These are phyloP conservation scores for Hypericum androsaemum DNA, from an alignment of 345 rosid species.

Conservation along the genomic window DNA sequence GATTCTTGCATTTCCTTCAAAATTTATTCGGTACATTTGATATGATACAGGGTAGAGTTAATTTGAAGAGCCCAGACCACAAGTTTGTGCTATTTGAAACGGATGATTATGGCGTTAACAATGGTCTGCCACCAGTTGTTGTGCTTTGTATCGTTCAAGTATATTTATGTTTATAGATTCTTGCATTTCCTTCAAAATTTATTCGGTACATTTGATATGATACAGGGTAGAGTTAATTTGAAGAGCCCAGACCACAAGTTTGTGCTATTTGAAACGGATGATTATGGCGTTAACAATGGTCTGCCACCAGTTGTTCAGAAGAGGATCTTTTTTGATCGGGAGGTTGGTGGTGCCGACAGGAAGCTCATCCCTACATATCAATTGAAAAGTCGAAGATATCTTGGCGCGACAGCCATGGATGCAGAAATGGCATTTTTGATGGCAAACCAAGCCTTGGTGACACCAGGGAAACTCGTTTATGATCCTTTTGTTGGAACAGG, in stretches of 20 bases:
- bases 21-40: background rate
- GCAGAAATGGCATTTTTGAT: slow-evolving; percentile 98
- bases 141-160: no score
- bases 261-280: slow-evolving; percentile 82
- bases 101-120: slow-evolving; percentile 58
- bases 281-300: slow-evolving; percentile 62
- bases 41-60: slow-evolving; percentile 59
- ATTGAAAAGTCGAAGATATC: slow-evolving; percentile 71
- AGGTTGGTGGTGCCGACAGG: slow-evolving; percentile 86
- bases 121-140: slow-evolving; percentile 92
- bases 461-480: slow-evolving; percentile 72
- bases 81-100: slow-evolving; percentile 84
- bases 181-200: background rate
- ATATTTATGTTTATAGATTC: no score
- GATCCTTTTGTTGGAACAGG: slow-evolving; percentile 68
- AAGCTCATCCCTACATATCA: slow-evolving; percentile 77
- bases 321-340: slow-evolving; percentile 81
- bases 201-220: slow-evolving; percentile 7
- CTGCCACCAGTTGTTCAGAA: slow-evolving; percentile 69
- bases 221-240: slow-evolving; percentile 69
- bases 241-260: slow-evolving; percentile 73
- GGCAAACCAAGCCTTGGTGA: slow-evolving; percentile 88
- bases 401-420: slow-evolving; percentile 97
- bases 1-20: background rate
- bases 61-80: slow-evolving; percentile 46